These are phyloP conservation scores for Inosperma sp. DNA, from an alignment of 768 basidiomycete species.

Conservation along the genomic window DNA sequence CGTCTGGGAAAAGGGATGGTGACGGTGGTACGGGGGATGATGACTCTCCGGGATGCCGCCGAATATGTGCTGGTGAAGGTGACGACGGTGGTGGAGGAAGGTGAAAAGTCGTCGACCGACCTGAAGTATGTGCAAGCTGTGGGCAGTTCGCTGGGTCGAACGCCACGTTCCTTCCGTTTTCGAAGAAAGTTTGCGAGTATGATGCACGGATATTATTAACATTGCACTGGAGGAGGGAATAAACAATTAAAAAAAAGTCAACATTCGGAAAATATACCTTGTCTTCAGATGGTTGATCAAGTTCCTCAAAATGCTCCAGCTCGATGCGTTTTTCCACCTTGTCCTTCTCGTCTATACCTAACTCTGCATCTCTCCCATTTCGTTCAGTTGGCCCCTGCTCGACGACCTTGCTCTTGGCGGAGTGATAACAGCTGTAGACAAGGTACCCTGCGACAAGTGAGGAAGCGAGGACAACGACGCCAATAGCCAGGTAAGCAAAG, in stretches of 20 bases:
- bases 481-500: constrained; percentile 26
- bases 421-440: constrained; percentile 25
- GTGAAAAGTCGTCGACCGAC: constrained; percentile 8
- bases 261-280: too few species aligned
- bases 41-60: neutral
- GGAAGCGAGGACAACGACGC: constrained; percentile 20
- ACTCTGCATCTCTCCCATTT: neutral
- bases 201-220: too few species aligned
- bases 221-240: neutral
- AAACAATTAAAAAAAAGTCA: neutral
- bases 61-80: constrained; percentile 15
- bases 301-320: too few species aligned
- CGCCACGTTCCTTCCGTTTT: neutral
- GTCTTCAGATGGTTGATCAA: too few species aligned
- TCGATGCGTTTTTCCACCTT: neutral
- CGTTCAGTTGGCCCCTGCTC: neutral
- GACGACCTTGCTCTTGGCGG: constrained; percentile 12
- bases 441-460: constrained; percentile 20
- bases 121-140: neutral
- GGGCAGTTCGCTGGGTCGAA: neutral
- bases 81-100: constrained; percentile 19
- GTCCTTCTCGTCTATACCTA: neutral
- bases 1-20: neutral
- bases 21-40: neutral
- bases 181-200: neutral